Base-by-base conservation (phyloP, 345 rosid species). In the Eucalyptus curtisii region DNA sequence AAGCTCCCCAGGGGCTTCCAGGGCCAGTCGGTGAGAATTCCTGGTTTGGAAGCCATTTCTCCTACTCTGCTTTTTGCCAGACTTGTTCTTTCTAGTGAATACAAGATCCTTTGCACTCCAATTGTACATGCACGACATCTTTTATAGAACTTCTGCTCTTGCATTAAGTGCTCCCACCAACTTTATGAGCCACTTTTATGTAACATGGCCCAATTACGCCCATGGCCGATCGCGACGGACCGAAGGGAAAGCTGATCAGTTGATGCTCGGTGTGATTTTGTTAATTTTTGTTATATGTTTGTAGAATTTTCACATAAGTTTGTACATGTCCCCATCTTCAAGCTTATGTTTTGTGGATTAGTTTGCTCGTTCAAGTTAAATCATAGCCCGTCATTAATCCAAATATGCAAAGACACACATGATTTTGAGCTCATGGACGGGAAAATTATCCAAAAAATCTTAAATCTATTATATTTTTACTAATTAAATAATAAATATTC, bases 21-120 rank as follows among this genome's bases (percentile, higher is more conserved):
- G 61, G 93, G 93, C 93, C 93, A 92, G 59, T 90, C 90, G 33
- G 89, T 89, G 80, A 90, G 90, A 44, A 90, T 76, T 87, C 92
- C 93, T 24, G 93, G 93, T 47, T 85, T 89, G 37, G 94, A 87
- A 66, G 96, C 96, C 96, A 94, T 94, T 17, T 42, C 42, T 44
- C 17, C 82, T 40, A 10, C 44, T 47, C 19, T 31, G 87, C 37
- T 81, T 31, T 30, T 30, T 5, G 17, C 53, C 8, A 7, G 68
- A 33, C 24, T 30, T 30, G 45, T 13, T 40, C 49, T 30, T 22
- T 64, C 55, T 6, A 11, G 52, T 64, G 33, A 44, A 25, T 25
- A 30, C 25, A 24, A 12, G 37, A 17, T 22, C 79, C 37, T 76
- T 9, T 31, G 40, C 22, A 13, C 30, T 42, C 10, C 12, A 50